These are phyloP conservation scores for Neurospora sp. DNA, from an alignment of 495 filamentous ascomycete species.

Conservation along the genomic window DNA sequence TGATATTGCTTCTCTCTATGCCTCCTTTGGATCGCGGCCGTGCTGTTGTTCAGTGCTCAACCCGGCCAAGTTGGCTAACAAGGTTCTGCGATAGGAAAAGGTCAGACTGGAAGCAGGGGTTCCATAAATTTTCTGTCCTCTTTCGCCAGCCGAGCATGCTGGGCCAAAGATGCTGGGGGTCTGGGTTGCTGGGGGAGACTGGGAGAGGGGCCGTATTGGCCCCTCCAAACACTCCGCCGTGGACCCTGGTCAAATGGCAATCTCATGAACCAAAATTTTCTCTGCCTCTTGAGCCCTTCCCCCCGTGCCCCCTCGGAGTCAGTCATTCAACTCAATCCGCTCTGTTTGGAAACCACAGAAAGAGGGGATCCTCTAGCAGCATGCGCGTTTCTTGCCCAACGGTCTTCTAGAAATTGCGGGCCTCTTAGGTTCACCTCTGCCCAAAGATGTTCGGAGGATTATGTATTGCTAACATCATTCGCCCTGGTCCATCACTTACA, in stretches of 20 bases:
- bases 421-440: slow-evolving; percentile 4
- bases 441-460: slow-evolving; percentile 33
- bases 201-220: neutral
- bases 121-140: slow-evolving; percentile 20
- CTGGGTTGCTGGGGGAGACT: slow-evolving; percentile 1
- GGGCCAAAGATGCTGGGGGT: slow-evolving; percentile 16
- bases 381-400: slow-evolving; percentile 35
- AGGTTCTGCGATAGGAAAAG: neutral
- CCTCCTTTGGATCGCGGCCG: neutral
- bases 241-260: slow-evolving; percentile 23
- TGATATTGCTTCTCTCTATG: slow-evolving; percentile 15
- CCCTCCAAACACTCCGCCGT: slow-evolving; percentile 7
- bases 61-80: neutral
- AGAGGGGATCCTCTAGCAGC: slow-evolving; percentile 15
- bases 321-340: neutral
- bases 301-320: slow-evolving; percentile 20
- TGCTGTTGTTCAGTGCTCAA: neutral
- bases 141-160: slow-evolving; percentile 38
- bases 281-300: slow-evolving; percentile 10
- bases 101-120: slow-evolving; percentile 3
- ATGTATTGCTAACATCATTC: slow-evolving; percentile 32
- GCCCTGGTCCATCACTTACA: slow-evolving; percentile 20
- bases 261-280: slow-evolving; percentile 29
- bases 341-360: neutral
- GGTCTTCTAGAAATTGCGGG: slow-evolving; percentile 39